Percentiles rank a stretch among this genome's conserved stretches.
Evolutionary conservation across 1,284 basidiomycete genomes (phyloP).

Genomic region (Ganoderma lucidum): DNA sequence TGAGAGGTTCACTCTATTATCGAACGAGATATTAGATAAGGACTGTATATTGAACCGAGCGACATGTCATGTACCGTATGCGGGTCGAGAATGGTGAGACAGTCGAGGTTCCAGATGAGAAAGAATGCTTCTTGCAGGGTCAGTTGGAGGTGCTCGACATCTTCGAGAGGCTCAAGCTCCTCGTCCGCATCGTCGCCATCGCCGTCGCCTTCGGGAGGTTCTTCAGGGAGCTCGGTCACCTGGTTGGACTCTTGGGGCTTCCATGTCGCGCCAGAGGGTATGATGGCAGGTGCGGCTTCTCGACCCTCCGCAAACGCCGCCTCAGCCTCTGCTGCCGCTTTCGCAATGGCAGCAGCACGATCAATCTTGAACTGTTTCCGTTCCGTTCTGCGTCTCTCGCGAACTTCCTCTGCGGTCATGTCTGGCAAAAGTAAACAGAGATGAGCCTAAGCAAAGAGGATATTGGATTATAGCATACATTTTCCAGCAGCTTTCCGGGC

Average conservation of each 20-base stretch:
- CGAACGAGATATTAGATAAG: slow-evolving; percentile 4
- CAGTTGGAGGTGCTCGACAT: slow-evolving; percentile 93
- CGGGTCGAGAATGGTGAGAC: slow-evolving; percentile 78
- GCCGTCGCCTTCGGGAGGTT: slow-evolving; percentile 20
- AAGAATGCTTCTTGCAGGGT: slow-evolving; percentile 95
- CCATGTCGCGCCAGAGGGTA: slow-evolving; percentile 84
- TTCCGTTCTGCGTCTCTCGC: slow-evolving; percentile 84
- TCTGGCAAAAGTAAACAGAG: slow-evolving; percentile 44
- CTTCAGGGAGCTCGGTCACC: slow-evolving; percentile 6
- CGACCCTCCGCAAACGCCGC: slow-evolving; percentile 74
- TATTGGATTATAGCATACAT: slow-evolving; percentile 48
- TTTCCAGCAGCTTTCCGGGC: slow-evolving; percentile 60
- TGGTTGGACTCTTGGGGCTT: slow-evolving; percentile 49
- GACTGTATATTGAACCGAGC: slow-evolving; percentile 14
- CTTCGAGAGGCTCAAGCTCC: slow-evolving; percentile 59
- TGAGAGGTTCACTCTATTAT: slow-evolving; percentile 59
- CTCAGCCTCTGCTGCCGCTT: slow-evolving; percentile 78
- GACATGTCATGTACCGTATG: slow-evolving; percentile 56
- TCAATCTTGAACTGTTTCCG: slow-evolving; percentile 93
- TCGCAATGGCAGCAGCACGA: slow-evolving; percentile 80
- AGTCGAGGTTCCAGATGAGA: slow-evolving; percentile 85
- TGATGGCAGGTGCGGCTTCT: slow-evolving; percentile 47
- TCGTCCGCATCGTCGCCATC: slow-evolving; percentile 39
- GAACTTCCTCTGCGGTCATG: slow-evolving; percentile 87
- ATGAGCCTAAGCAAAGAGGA: background rate